Evolutionary conservation across 2,329 filamentous ascomycete species (phyloP).

Genomic region (Berkeleyomyces basicola): DNA sequence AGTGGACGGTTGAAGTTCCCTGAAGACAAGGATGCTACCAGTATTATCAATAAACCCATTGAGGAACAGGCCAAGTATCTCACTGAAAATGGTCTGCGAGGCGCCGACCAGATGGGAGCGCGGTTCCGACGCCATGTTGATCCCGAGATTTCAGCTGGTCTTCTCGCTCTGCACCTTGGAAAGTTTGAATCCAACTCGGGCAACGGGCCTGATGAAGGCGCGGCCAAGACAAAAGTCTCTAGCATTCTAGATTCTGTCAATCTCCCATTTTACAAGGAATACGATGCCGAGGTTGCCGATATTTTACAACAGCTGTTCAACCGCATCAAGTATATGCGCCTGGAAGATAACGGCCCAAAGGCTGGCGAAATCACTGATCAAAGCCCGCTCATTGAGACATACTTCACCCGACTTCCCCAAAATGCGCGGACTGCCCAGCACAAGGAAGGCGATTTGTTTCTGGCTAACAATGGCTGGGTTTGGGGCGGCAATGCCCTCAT

Average conservation of each 20-base stretch:
- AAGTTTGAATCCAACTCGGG: slow-evolving; percentile 33
- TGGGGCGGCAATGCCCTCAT: slow-evolving; percentile 92
- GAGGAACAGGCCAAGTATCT: slow-evolving; percentile 43
- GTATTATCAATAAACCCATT: slow-evolving; percentile 14
- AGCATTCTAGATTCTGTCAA: slow-evolving; percentile 71
- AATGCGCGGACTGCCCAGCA: slow-evolving; percentile 67
- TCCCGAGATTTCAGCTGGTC: slow-evolving; percentile 45
- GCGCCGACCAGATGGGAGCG: slow-evolving; percentile 60
- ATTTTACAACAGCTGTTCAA: slow-evolving; percentile 88
- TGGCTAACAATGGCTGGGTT: slow-evolving; percentile 97
- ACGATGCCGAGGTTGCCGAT: slow-evolving; percentile 64
- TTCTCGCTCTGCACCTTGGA: slow-evolving; percentile 16
- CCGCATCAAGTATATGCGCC: slow-evolving; percentile 79
- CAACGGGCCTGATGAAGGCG: slow-evolving; percentile 29
- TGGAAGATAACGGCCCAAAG: slow-evolving; percentile 86
- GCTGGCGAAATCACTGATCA: slow-evolving; percentile 59
- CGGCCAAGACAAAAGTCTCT: slow-evolving; percentile 34
- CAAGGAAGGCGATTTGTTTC: slow-evolving; percentile 55
- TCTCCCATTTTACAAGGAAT: slow-evolving; percentile 78
- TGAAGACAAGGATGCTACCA: slow-evolving; percentile 22
- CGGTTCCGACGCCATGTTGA: slow-evolving; percentile 59
- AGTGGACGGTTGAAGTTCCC: slow-evolving; percentile 39
- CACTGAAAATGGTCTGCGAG: slow-evolving; percentile 50
- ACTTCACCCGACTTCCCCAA: slow-evolving; percentile 76
- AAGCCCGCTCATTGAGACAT: slow-evolving; percentile 77